Evolutionary conservation across 805 yeast genomes (phyloP).

Genomic region (Martiniozyma abietophila): DNA sequence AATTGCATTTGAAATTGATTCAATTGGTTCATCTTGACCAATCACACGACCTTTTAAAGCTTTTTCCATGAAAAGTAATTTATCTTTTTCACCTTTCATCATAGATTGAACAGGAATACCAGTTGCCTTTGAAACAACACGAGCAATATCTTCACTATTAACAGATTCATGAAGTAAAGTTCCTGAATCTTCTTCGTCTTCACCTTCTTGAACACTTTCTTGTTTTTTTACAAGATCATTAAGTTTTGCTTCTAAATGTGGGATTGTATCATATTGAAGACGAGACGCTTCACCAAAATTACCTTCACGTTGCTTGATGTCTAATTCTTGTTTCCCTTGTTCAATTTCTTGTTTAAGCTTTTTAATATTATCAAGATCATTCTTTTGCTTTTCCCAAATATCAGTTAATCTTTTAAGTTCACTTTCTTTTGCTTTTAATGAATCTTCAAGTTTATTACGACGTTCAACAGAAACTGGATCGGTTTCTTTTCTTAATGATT

Average conservation of each 20-base stretch:
- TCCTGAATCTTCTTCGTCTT: slow-evolving; percentile 22
- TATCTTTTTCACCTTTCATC: slow-evolving; percentile 91
- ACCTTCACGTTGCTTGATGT: slow-evolving; percentile 73
- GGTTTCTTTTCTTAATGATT: slow-evolving; percentile 86
- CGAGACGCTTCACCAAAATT: slow-evolving; percentile 85
- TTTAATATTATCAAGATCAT: slow-evolving; percentile 68
- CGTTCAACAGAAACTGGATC: slow-evolving; percentile 78
- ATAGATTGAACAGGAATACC: slow-evolving; percentile 90
- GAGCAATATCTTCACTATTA: slow-evolving; percentile 87
- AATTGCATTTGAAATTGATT: slow-evolving; percentile 86
- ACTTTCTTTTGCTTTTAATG: slow-evolving; percentile 48
- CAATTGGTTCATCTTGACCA: slow-evolving; percentile 94
- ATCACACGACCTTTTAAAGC: slow-evolving; percentile 70
- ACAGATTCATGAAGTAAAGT: slow-evolving; percentile 78
- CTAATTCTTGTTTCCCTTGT: slow-evolving; percentile 73
- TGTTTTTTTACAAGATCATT: slow-evolving; percentile 31
- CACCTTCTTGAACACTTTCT: slow-evolving; percentile 23
- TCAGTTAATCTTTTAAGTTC: slow-evolving; percentile 67
- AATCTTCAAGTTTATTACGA: slow-evolving; percentile 60
- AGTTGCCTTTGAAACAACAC: slow-evolving; percentile 87
- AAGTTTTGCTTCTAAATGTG: slow-evolving; percentile 60
- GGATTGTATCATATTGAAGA: slow-evolving; percentile 79
- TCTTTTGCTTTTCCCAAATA: slow-evolving; percentile 80
- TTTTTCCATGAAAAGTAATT: slow-evolving; percentile 78
- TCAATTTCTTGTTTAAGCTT: slow-evolving; percentile 76